Percentiles rank a stretch among this genome's conserved stretches.
phyloP scores from a whole-genome alignment of 306 rosid genomes.

The Castanea sativa region DNA sequence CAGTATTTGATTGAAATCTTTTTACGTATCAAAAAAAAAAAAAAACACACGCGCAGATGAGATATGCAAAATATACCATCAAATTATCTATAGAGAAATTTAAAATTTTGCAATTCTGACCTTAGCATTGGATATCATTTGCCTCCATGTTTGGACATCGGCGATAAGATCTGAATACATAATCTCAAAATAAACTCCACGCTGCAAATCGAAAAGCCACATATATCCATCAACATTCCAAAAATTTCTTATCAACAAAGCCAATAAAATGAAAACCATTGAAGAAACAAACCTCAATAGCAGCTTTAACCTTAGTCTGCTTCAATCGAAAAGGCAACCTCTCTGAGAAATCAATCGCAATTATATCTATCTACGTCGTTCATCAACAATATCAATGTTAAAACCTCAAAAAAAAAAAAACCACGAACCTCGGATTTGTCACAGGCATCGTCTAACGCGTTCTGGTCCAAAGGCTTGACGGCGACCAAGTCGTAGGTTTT shows the following conservation, averaged over 20 bases:
- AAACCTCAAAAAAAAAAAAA: background rate
- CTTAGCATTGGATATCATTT: constrained; percentile 72
- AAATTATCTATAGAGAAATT: background rate
- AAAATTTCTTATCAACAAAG: background rate
- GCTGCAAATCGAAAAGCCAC: constrained; percentile 39
- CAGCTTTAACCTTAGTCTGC: constrained; percentile 64
- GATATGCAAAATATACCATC: background rate
- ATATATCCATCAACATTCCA: constrained; percentile 9
- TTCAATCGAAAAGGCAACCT: constrained; percentile 72
- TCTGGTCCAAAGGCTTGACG: constrained; percentile 63
- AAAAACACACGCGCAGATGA: too few relatives aligned
- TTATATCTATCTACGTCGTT: constrained; percentile 66
- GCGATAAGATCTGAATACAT: constrained; percentile 49
- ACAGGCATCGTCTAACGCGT: constrained; percentile 67
- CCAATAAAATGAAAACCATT: background rate
- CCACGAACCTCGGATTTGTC: constrained; percentile 65
- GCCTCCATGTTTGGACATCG: constrained; percentile 60
- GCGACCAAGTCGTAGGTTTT: constrained; percentile 82
- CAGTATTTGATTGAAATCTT: too few relatives aligned
- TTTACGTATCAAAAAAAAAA: too few relatives aligned
- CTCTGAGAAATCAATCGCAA: constrained; percentile 67
- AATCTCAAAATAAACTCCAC: constrained; percentile 80
- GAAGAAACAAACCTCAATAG: constrained; percentile 51
- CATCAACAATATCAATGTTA: background rate
- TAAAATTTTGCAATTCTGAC: constrained; percentile 24